Evolutionary conservation across 441 rosid genomes (phyloP), one percentile per base, ranked within the genome.

Genomic region (Aleurites moluccanus): DNA sequence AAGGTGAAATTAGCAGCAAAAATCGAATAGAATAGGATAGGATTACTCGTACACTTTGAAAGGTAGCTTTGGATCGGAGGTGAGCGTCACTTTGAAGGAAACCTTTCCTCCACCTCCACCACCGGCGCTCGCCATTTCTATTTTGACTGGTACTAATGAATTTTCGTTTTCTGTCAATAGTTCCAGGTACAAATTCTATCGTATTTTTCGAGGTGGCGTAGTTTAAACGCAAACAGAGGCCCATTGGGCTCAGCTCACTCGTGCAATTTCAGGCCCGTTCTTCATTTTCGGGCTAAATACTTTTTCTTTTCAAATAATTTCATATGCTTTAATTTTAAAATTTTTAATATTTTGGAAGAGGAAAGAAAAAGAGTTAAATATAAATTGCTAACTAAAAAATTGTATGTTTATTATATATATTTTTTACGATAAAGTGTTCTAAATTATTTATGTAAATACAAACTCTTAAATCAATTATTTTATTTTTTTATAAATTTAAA

Each of bases 61-160:
- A 47, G 97, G 96, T 66, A 93, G 97, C 83, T 93, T 93, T 11
- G 98, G 97, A 83, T 93, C 98, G 49, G 96, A 92, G 75, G 97
- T 93, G 67, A 93, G 93, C 42, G 92, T 93, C 63, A 93, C 98
- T 78, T 92, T 93, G 89, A 92, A 93, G 66, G 98, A 90, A 52
- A 92, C 96, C 77, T 91, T 93, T 56, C 95, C 94, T 45, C 96
- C 94, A 6, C 33, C 63, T 13, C 63, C 63, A 21, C 33, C 64
- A 35, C 25, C 66, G 2, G 66, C 66, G 61, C 78, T 77, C 65
- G 82, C 85, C 85, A 81, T 78, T 45, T 59, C 7, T n/a, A 30
- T 62, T 11, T 15, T 6, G 63, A 57, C 63, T 57, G 6, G 27
- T 10, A n/a, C 23, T n/a, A 1, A 11, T 3, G 63, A 27, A 21